Base-by-base conservation (phyloP, 2,329 filamentous ascomycete genomes). In the Epichloe hybrida region DNA sequence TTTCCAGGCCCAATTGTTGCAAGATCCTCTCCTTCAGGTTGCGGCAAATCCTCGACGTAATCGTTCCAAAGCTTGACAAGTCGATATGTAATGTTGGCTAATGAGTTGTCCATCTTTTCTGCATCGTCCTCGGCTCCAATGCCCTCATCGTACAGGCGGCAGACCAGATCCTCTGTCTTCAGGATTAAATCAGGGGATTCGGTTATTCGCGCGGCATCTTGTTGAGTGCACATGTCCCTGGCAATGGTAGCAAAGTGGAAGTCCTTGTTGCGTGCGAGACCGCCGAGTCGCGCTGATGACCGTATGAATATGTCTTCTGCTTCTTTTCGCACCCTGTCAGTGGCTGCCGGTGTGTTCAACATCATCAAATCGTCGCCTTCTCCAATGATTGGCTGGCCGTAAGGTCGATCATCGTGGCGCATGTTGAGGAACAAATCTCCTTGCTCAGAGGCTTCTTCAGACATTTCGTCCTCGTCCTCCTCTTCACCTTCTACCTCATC, bases 161-260 rank as follows among this genome's bases (percentile, higher is more conserved):
- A 74, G 38, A 95, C 69, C 40, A 88, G 68, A 39, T 80, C 75
- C 63, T 96, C 90, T 11, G 86, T 94, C 46, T 79, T 74, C 36
- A 94, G 68, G 44, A 96, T 80, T 20, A 95, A 66, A 44, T 82
- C 74, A 53, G 84, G 80, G 1, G 82, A 71, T 66, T 96, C 91
- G 4, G 73, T 73, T 44, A 94, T 70, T 17, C 68, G 60, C 1
- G 85, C 79, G 36, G 77, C 70, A 37, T 76, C 76, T 63, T 79
- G 63, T 64, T 70, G 64, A 5, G 52, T 63, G 72, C 83, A 80
- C 9, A 90, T 66, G 54, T 84, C 82, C 62, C 84, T 86, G 34
- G 87, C 86, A 53, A 95, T 80, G 6, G 77, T 71, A 4, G 81
- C 76, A 60, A 88, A 85, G 43, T 80, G 78, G 48, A 82, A 81